Base-by-base conservation (phyloP, 108 stramenopile species). In the Stephanodiscus minutulus region DNA sequence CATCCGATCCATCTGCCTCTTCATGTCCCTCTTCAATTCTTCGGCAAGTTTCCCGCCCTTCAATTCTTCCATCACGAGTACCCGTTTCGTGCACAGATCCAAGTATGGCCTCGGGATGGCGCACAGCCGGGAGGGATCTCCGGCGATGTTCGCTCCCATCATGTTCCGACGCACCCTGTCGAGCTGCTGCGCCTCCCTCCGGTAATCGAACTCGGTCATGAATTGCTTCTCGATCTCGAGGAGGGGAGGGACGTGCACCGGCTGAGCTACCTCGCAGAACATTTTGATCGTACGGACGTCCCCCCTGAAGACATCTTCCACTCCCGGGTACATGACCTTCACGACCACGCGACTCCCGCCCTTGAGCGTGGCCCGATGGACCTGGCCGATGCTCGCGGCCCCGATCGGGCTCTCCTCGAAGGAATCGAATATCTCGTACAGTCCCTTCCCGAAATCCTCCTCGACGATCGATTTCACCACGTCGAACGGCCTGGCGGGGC, bases 171-270 rank as follows among this genome's bases (percentile, higher is more conserved):
- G 80, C 0, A 96, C 88, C 33, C 52, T 83, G 7, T 73, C 82
- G 29, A 91, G 57, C 25, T 93, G 86, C 52, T 66, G 33, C 27
- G 86, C 89, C 76, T 97, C 96, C 53, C 73, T 61, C 18, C 56
- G 53, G 81, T 97, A 98, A 76, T 98, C 96, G 74, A 98, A 98
- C 64, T 98, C 98, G 12, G 88, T 93, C 82, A 88, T 86, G 68
- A 97, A 96, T 72, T 98, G 98, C 27, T 82, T 85, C 67, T 94
- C 90, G 31, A 98, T 87, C 77, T 97, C 96, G 29, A 87, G 83
- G 20, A 97, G 58, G 0, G 91, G 86, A 7, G 95, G 88, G 7
- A 91, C 92, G 71, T 94, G 88, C 7, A 93, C 89, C 11, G 96
- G 91, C 55, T 97, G 89, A 15, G 96, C 96, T 29, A 97, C 68